Conservation (phyloP, 495 filamentous ascomycete genomes). For the Penicillium argentinense region DNA sequence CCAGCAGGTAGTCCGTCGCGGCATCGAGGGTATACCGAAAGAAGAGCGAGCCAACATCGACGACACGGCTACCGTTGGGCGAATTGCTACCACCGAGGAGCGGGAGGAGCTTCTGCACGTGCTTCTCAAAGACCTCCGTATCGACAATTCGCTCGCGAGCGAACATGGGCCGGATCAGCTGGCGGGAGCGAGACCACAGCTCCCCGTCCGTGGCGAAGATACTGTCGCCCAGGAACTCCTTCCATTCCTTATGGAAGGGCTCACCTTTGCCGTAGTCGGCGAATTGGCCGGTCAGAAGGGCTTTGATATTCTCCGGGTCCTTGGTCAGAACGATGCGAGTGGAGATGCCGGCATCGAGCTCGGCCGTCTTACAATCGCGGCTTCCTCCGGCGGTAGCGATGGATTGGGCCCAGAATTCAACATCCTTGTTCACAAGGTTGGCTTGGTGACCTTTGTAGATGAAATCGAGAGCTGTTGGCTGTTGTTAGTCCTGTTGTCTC, state of each 20-base stretch:
- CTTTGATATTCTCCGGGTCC: slow-evolving; percentile 69
- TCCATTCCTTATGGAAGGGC: slow-evolving; percentile 67
- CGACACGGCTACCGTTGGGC: slow-evolving; percentile 45
- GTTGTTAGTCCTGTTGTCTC: slow-evolving; percentile 6
- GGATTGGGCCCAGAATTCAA: slow-evolving; percentile 58
- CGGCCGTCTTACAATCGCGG: slow-evolving; percentile 54
- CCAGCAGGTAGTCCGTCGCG: slow-evolving; percentile 85
- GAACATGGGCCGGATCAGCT: slow-evolving; percentile 82
- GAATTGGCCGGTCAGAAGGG: slow-evolving; percentile 74
- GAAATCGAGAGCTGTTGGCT: slow-evolving; percentile 59
- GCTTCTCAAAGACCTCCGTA: slow-evolving; percentile 75
- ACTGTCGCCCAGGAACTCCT: slow-evolving; percentile 71
- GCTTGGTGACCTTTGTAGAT: slow-evolving; percentile 52
- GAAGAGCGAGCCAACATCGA: slow-evolving; percentile 71
- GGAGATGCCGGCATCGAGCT: slow-evolving; percentile 54
- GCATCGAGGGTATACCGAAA: slow-evolving; percentile 82
- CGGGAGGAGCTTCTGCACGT: slow-evolving; percentile 67
- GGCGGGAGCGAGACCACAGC: slow-evolving; percentile 71
- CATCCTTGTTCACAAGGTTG: slow-evolving; percentile 50
- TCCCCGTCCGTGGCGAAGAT: slow-evolving; percentile 80
- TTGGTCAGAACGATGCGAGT: slow-evolving; percentile 61
- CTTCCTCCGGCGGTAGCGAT: slow-evolving; percentile 41
- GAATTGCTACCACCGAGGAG: slow-evolving; percentile 50
- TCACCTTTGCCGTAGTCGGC: slow-evolving; percentile 71
- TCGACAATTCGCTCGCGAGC: slow-evolving; percentile 77